Conservation (phyloP, 768 basidiomycete genomes). For the Lactarius deliciosus region DNA sequence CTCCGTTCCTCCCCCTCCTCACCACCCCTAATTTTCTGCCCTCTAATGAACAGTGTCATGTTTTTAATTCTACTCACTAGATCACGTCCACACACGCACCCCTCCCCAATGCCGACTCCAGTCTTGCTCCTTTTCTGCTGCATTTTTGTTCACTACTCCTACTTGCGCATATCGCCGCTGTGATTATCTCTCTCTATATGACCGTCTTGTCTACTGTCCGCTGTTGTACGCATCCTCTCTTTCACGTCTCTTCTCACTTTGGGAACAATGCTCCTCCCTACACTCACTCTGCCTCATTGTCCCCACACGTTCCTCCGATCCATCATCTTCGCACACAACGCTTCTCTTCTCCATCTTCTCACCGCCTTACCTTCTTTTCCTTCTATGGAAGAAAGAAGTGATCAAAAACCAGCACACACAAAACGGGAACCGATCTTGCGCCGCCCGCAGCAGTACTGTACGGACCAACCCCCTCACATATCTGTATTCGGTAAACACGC, state of each 20-base stretch:
- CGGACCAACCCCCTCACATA: constrained; percentile 4
- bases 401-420: background rate
- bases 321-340: background rate
- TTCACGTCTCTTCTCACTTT: background rate
- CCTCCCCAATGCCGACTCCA: background rate
- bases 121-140: background rate
- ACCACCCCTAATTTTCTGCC: background rate
- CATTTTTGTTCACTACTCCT: constrained; percentile 8
- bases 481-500: background rate
- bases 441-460: constrained; percentile 10
- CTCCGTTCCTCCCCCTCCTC: background rate
- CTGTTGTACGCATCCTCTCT: background rate
- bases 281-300: background rate
- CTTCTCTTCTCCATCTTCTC: background rate
- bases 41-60: constrained; percentile 12
- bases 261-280: constrained; percentile 8
- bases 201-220: background rate
- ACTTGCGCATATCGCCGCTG: constrained; percentile 7
- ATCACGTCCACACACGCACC: constrained; percentile 1
- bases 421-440: constrained; percentile 16
- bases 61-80: constrained; percentile 11
- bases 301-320: constrained; percentile 22
- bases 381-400: background rate
- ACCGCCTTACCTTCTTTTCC: background rate
- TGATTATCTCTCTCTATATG: background rate